A percentile compares a stretch with the other conserved stretches of the same genome.
These are phyloP conservation scores for Alternaria postmessia DNA, from an alignment of 2,329 filamentous ascomycete genomes.

Conservation along the genomic window DNA sequence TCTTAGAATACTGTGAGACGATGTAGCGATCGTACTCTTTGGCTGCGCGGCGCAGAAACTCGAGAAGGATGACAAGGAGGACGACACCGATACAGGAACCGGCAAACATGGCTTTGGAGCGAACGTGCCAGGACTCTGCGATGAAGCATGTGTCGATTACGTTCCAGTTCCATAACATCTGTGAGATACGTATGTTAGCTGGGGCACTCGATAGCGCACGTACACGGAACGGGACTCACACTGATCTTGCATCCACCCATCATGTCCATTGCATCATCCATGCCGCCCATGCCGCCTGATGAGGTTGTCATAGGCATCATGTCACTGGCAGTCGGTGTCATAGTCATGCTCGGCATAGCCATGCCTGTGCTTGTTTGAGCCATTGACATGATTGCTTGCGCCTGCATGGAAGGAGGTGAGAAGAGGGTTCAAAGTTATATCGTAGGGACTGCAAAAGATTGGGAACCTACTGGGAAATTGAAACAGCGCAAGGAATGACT, in stretches of 20 bases:
- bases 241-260: slow-evolving; percentile 44
- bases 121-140: slow-evolving; percentile 74
- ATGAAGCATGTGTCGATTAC: slow-evolving; percentile 78
- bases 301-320: slow-evolving; percentile 26
- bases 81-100: slow-evolving; percentile 83
- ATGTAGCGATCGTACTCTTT: slow-evolving; percentile 79
- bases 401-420: not conserved
- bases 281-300: slow-evolving; percentile 30
- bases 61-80: slow-evolving; percentile 74
- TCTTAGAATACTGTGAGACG: slow-evolving; percentile 59
- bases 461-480: not conserved
- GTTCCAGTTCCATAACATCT: slow-evolving; percentile 83
- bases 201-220: no score
- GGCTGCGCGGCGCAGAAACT: slow-evolving; percentile 73
- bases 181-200: slow-evolving; percentile 4
- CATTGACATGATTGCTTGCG: slow-evolving; percentile 21
- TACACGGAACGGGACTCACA: slow-evolving; percentile 21
- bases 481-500: not conserved
- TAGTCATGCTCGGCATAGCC: slow-evolving; percentile 16
- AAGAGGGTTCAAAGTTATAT: not conserved
- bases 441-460: not conserved
- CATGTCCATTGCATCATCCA: slow-evolving; percentile 35
- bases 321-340: slow-evolving; percentile 11
- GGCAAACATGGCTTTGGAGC: slow-evolving; percentile 74
- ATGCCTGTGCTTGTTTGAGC: not conserved